Evolutionary conservation across 2,329 filamentous ascomycete genomes (phyloP).

Genomic region (Dryadomyces quercus-mongolicae): DNA sequence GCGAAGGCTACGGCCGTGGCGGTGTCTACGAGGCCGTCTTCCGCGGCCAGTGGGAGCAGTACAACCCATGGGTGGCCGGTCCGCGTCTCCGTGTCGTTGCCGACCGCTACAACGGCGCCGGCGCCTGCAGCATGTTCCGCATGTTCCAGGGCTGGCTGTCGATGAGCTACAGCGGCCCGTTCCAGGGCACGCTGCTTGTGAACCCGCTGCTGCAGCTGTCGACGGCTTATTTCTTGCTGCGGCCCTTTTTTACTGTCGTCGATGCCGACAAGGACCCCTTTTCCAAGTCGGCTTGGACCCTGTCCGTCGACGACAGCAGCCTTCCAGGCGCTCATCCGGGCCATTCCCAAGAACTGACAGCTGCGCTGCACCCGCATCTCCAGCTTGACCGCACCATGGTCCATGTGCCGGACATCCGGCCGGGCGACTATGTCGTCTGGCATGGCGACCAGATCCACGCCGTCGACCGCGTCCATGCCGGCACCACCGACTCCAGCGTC

Average conservation of each 20-base stretch:
- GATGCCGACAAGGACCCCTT: too few species aligned
- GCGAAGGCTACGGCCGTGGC: slow-evolving; percentile 51
- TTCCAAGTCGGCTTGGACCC: too few species aligned
- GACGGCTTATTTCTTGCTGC: slow-evolving; percentile 68
- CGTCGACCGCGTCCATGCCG: slow-evolving; percentile 68
- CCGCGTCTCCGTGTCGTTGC: slow-evolving; percentile 54
- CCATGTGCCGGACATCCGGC: slow-evolving; percentile 53
- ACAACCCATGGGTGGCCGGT: slow-evolving; percentile 71
- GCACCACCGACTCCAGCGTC: slow-evolving; percentile 64
- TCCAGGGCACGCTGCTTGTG: slow-evolving; percentile 70
- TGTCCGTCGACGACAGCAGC: slow-evolving; percentile 26
- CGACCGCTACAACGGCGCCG: slow-evolving; percentile 70
- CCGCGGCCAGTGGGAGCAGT: slow-evolving; percentile 64
- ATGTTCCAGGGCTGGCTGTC: slow-evolving; percentile 86
- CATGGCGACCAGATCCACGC: slow-evolving; percentile 76
- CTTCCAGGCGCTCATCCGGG: slow-evolving; percentile 60
- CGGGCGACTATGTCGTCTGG: slow-evolving; percentile 72
- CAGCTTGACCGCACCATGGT: slow-evolving; percentile 58
- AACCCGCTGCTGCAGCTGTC: slow-evolving; percentile 66
- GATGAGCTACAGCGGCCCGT: slow-evolving; percentile 60
- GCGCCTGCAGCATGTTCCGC: slow-evolving; percentile 73
- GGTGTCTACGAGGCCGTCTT: slow-evolving; percentile 64
- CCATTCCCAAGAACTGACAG: slow-evolving; percentile 55
- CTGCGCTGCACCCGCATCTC: slow-evolving; percentile 55
- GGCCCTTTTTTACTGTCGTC: slow-evolving; percentile 60